These are phyloP conservation scores for Hypoxylon sp. DNA, from an alignment of 2,329 filamentous ascomycete genomes.

Conservation along the genomic window DNA sequence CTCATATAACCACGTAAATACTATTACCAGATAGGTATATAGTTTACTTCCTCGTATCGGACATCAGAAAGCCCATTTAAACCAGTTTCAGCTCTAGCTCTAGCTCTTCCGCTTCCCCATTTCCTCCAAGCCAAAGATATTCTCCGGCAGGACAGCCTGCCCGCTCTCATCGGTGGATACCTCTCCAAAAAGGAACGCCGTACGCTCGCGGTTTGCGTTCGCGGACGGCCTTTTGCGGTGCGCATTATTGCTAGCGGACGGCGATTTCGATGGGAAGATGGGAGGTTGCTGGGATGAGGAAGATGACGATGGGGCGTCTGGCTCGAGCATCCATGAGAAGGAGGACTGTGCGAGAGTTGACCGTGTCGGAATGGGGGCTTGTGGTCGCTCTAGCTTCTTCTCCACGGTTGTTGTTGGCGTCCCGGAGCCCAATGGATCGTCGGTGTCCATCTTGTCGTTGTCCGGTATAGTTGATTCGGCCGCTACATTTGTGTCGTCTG, in stretches of 20 bases:
- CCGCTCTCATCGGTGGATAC: slow-evolving; percentile 56
- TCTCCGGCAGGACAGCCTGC: slow-evolving; percentile 58
- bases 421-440: slow-evolving; percentile 47
- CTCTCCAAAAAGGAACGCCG: slow-evolving; percentile 72
- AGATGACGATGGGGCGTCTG: slow-evolving; percentile 55
- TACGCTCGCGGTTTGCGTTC: slow-evolving; percentile 65
- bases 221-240: slow-evolving; percentile 59
- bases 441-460: slow-evolving; percentile 35
- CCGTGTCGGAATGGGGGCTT: slow-evolving; percentile 67
- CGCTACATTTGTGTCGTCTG: slow-evolving; percentile 22
- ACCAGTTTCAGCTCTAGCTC: slow-evolving; percentile 1
- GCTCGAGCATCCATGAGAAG: slow-evolving; percentile 84
- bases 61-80: not conserved
- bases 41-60: not conserved
- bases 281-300: slow-evolving; percentile 33
- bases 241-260: slow-evolving; percentile 38
- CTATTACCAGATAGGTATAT: slow-evolving; percentile 1
- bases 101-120: slow-evolving; percentile 53
- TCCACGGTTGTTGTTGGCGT: slow-evolving; percentile 39
- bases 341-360: slow-evolving; percentile 79
- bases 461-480: slow-evolving; percentile 12
- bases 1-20: not conserved
- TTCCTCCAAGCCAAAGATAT: slow-evolving; percentile 69
- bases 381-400: slow-evolving; percentile 52
- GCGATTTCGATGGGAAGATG: slow-evolving; percentile 45